Conservation (phyloP, 2,329 filamentous ascomycete genomes). For the Calonectria multiphialidica region DNA sequence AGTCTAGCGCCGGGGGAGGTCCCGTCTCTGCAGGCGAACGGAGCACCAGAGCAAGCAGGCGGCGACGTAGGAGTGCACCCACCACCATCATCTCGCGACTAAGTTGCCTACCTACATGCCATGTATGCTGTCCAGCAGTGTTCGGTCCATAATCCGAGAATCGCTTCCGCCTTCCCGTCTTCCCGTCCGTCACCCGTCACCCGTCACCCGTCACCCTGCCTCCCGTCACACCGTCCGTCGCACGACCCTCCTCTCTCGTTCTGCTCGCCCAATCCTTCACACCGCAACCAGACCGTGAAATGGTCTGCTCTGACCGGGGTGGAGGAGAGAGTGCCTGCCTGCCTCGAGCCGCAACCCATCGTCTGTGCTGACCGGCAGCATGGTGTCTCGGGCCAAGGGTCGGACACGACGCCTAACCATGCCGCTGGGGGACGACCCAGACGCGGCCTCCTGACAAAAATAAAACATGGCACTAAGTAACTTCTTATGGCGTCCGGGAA, state of each 20-base stretch:
- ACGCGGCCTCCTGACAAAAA: conserved; percentile 6
- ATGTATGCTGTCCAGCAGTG: not conserved
- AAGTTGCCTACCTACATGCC: not conserved
- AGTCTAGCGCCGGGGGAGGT: conserved; percentile 25
- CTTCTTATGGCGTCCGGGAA: not conserved
- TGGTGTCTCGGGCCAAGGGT: conserved; percentile 19
- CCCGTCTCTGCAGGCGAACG: conserved; percentile 7
- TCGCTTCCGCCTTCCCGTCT: conserved; percentile 3
- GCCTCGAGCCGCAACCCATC: conserved; percentile 12
- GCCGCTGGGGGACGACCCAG: not conserved
- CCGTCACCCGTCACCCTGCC: conserved; percentile 6
- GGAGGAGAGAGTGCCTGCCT: not conserved
- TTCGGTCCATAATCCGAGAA: conserved; percentile 9
- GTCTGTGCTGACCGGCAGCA: conserved; percentile 6
- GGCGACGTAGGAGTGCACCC: not conserved
- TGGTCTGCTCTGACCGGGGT: not conserved
- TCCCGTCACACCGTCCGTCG: conserved; percentile 17
- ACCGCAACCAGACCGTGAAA: not conserved
- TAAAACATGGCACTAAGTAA: conserved; percentile 3
- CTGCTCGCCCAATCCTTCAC: not conserved
- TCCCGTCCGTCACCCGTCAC: conserved; percentile 8
- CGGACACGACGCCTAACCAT: conserved; percentile 2
- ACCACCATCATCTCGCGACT: not conserved
- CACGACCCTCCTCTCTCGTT: conserved; percentile 3
- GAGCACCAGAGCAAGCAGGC: not conserved